Evolutionary conservation across 192 early-diverging fungal species (phyloP).

Genomic region (Backusella macrospora): DNA sequence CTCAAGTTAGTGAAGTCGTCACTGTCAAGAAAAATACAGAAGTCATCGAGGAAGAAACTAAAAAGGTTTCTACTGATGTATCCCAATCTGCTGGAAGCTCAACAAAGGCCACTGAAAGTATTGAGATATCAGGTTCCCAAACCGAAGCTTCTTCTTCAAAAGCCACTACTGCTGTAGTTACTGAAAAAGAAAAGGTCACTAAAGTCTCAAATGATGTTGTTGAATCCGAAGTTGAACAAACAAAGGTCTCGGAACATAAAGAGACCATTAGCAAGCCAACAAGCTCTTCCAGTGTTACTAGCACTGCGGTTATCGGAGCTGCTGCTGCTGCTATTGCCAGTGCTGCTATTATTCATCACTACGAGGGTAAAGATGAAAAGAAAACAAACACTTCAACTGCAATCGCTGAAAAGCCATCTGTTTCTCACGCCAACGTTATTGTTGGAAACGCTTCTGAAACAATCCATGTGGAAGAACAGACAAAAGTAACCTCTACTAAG

Average conservation of each 20-base stretch:
- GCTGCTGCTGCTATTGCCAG: slow-evolving; percentile 22
- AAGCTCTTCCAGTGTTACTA: neutral
- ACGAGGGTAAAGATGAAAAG: slow-evolving; percentile 25
- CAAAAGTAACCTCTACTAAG: slow-evolving; percentile 1
- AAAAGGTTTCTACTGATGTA: neutral
- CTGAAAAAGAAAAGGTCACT: neutral
- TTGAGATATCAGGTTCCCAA: neutral
- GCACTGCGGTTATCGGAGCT: slow-evolving; percentile 19
- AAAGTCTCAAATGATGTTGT: neutral
- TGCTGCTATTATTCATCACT: slow-evolving; percentile 15
- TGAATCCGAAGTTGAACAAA: slow-evolving; percentile 9
- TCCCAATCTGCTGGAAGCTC: neutral
- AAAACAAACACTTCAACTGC: neutral
- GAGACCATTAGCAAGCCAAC: neutral
- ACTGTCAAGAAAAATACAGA: neutral
- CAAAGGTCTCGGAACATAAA: neutral
- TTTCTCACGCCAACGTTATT: slow-evolving; percentile 13
- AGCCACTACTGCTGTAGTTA: too few species aligned
- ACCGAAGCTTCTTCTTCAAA: slow-evolving; percentile 3
- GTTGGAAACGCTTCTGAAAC: slow-evolving; percentile 4
- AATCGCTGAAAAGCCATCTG: slow-evolving; percentile 4
- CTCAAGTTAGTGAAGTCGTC: neutral
- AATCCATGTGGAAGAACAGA: slow-evolving; percentile 12
- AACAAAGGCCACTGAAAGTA: neutral
- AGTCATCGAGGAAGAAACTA: neutral